Evolutionary conservation across 139 green algal species (phyloP), one percentile per base, ranked within the genome.

Genomic region (Ulvella scutata): DNA sequence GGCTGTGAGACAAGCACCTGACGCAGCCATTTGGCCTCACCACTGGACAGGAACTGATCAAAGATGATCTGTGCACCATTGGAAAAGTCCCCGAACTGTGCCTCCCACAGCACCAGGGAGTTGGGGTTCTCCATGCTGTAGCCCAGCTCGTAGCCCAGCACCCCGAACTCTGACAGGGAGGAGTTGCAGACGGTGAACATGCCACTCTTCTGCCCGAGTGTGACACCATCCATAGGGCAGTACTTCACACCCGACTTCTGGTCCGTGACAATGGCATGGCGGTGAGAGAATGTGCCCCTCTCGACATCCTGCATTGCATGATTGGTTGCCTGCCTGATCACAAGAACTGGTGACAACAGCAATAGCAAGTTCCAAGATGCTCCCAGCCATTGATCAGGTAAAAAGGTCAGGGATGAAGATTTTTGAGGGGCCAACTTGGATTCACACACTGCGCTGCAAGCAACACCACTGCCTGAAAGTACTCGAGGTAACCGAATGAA

Each of bases 1-100:
- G n/a, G n/a, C n/a, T n/a, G n/a, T n/a, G n/a, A n/a, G n/a, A n/a
- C n/a, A 26, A n/a, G 51, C 51, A 29, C 51, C 51, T 67, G 51
- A 62, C 91, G 84, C 81, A 95, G 82, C 94, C 93, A 98, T 88
- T 97, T 97, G 75, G 90, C 86, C 86, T 98, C 94, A 7, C 94
- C 94, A 39, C 79, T 87, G 61, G 85, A 94, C 37, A 97, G 76
- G 80, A 98, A 98, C 79, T 97, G 92, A 84, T 98, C 94, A 43
- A 98, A 95, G 72, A 96, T 93, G 77, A 96, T 86, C 88, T 96
- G 83, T 6, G 92, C 94, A 2, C 89, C 88, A 82, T 99, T 99
- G 39, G 94, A 90, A 87, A 99, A 99, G 86, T 99, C 94, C 2
- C 94, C 94, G 76, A 98, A 98, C 85, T 98, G 92, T 37, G 92